phyloP scores from a whole-genome alignment of 805 yeast species.

The Teunomyces panamensis region DNA sequence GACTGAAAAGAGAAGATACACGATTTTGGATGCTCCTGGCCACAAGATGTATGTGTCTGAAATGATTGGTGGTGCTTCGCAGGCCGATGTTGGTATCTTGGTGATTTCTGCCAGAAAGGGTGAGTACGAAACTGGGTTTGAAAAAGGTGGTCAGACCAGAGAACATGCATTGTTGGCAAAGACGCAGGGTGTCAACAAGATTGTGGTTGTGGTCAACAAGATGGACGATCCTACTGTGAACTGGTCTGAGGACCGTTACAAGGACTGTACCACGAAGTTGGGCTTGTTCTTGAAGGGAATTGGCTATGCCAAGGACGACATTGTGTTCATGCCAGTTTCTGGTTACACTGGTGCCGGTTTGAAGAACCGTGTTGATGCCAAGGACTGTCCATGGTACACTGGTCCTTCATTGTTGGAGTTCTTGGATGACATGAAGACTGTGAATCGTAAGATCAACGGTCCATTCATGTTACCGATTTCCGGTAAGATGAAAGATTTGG shows the following conservation, averaged over 20 bases:
- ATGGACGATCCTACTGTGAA: slow-evolving; percentile 97
- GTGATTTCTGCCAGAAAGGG: slow-evolving; percentile 99
- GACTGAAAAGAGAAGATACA: slow-evolving; percentile 96
- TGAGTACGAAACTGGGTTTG: slow-evolving; percentile 98
- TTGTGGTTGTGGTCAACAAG: slow-evolving; percentile 92
- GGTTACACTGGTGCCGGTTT: slow-evolving; percentile 97
- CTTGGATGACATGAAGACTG: slow-evolving; percentile 77
- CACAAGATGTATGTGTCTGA: slow-evolving; percentile 98
- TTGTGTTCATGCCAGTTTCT: slow-evolving; percentile 93
- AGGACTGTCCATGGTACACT: slow-evolving; percentile 85
- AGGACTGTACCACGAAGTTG: slow-evolving; percentile 88
- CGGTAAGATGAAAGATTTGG: slow-evolving; percentile 94
- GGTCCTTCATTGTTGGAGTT: slow-evolving; percentile 93
- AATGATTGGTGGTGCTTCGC: slow-evolving; percentile 99
- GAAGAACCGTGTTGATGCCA: slow-evolving; percentile 73
- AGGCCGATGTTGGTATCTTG: slow-evolving; percentile 96
- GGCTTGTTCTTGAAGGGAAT: slow-evolving; percentile 76
- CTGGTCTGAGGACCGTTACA: slow-evolving; percentile 96
- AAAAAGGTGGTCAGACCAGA: slow-evolving; percentile 98
- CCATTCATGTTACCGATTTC: slow-evolving; percentile 97
- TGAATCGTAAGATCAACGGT: slow-evolving; percentile 83
- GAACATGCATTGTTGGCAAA: slow-evolving; percentile 97
- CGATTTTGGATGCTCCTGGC: slow-evolving; percentile 98
- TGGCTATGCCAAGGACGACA: slow-evolving; percentile 87
- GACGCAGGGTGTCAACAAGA: slow-evolving; percentile 95